Percentiles rank a stretch among this genome's conserved stretches.
These are phyloP conservation scores for Obba rivulosa DNA, from an alignment of 768 basidiomycete species.

Conservation along the genomic window DNA sequence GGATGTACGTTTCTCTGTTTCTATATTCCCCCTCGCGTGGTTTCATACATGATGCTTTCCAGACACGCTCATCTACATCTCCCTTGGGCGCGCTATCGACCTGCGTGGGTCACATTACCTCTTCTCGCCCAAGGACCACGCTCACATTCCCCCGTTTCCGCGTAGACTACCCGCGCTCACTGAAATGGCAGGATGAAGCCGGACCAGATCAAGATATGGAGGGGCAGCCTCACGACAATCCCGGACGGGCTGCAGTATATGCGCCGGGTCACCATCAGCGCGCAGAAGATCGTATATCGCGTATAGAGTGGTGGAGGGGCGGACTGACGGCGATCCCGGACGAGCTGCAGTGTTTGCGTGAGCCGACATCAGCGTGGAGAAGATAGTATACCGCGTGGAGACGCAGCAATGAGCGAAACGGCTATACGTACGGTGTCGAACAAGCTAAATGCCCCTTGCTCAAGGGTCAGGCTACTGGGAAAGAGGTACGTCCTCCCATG, in stretches of 20 bases:
- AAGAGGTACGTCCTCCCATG: constrained; percentile 9
- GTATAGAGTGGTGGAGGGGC: no score
- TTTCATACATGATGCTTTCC: background rate
- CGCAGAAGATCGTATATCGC: constrained; percentile 21
- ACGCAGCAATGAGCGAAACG: no score
- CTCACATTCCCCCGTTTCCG: constrained; percentile 9
- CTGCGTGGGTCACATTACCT: constrained; percentile 4
- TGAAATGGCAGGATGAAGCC: constrained; percentile 14
- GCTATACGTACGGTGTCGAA: no score
- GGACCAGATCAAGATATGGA: constrained; percentile 11
- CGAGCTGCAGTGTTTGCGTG: no score
- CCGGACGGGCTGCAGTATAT: constrained; percentile 17
- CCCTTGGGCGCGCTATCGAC: constrained; percentile 5
- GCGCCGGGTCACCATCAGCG: constrained; percentile 21
- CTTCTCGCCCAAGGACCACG: constrained; percentile 4
- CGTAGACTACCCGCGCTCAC: constrained; percentile 11
- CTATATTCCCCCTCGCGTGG: background rate
- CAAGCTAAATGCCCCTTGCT: constrained; percentile 21
- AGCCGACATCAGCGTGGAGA: no score
- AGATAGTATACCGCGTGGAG: no score
- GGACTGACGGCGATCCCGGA: no score
- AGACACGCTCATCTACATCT: constrained; percentile 8
- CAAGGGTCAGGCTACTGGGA: constrained; percentile 16
- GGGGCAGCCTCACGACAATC: constrained; percentile 14
- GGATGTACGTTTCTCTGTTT: constrained; percentile 4